Base-by-base conservation (phyloP, 1,139 yeast species). In the Blastobotrys apis region DNA sequence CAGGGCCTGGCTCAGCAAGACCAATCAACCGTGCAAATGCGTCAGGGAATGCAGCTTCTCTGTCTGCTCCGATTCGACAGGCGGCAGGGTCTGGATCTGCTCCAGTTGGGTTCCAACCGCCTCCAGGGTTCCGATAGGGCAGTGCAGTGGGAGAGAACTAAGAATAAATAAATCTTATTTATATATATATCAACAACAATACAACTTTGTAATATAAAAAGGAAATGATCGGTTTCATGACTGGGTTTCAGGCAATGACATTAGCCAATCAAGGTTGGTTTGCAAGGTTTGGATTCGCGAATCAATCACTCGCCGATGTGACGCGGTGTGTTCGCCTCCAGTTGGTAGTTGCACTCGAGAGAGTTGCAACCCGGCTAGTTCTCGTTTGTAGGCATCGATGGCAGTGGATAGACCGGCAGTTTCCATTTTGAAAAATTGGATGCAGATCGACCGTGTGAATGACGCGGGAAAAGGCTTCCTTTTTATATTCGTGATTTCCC, bases 1-100 rank as follows among this genome's bases (percentile, higher is more conserved):
- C 69, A 36, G 80, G 80, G 2, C 67, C 70, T 39, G 81, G 80
- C 1, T 55, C 59, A 5, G 64, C 71, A 16, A 65, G 67, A 45
- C 72, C 78, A 3, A 59, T 75, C 39, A 72, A 69, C 48, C 60
- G 55, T 33, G 57, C 17, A 13, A 15, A 15, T 21, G 34, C 38
- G 5, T 55, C 45, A 12, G 37, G 52, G 38, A 15, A 49, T 32
- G 47, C 49, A 3, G 47, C 50, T 33, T 49, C 59, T 6, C 47
- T 61, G 31, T 44, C 60, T 1, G 66, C 59, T 2, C 66, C 66
- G 2, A 57, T 59, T n/a, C 49, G 64, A 10, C 49, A 43, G 12
- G 49, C 54, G 51, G 23, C 56, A 57, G 19, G 63, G 60, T 6
- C 21, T 55, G 60, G 26, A 60, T 57, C 12, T 19, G 55, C 63